These are phyloP conservation scores for Clavariopsis aquatica DNA, from an alignment of 495 filamentous ascomycete species.

Conservation along the genomic window DNA sequence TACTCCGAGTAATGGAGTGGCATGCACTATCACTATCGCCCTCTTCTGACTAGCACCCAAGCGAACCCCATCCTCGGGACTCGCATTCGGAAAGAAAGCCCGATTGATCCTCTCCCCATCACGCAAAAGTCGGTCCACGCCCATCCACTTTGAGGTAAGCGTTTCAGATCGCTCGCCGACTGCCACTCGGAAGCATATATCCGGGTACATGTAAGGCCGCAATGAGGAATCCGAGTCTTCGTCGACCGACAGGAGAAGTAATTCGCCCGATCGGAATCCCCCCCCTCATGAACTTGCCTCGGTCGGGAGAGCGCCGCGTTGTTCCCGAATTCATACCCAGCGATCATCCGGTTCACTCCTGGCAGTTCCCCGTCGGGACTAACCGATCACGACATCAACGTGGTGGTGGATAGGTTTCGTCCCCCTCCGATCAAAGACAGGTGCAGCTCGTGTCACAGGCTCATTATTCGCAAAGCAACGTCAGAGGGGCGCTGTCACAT, in stretches of 20 bases:
- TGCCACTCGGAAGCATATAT: not conserved
- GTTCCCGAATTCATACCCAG: not conserved
- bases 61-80: not conserved
- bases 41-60: not conserved
- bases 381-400: slow-evolving; percentile 3
- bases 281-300: too few relatives aligned
- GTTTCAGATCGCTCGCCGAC: not conserved
- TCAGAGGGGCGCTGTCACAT: not conserved
- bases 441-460: not conserved
- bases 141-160: not conserved
- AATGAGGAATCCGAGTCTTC: not conserved
- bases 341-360: not conserved
- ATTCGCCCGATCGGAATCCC: too few relatives aligned
- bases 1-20: too few relatives aligned
- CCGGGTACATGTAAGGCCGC: not conserved
- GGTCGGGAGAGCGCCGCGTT: not conserved
- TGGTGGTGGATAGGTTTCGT: not conserved
- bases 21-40: too few relatives aligned
- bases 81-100: not conserved
- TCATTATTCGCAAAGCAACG: not conserved
- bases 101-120: not conserved
- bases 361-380: not conserved
- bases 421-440: slow-evolving; percentile 4
- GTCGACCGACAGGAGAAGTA: not conserved
- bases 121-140: not conserved